Base-by-base conservation (phyloP, 2,329 filamentous ascomycete species). In the Ustulina deusta region DNA sequence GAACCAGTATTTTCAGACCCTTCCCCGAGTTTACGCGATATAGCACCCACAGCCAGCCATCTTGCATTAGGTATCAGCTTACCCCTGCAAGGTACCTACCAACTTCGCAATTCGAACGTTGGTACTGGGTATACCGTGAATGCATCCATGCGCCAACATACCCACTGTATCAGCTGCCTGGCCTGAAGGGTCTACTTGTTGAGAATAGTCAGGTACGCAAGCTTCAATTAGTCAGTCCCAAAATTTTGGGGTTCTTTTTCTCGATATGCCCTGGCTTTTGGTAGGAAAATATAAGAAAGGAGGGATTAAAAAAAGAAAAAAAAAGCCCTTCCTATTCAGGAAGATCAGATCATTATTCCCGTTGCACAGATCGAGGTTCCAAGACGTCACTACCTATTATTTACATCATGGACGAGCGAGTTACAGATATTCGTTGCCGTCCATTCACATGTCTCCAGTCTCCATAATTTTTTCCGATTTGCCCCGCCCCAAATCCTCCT, bases 341-440 rank as follows among this genome's bases (percentile, higher is more conserved):
- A 29, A 62, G 46, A 55, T 57, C 32, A 29, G 7, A 13, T 38
- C 34, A 44, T 34, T 59, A 58, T 36, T 64, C 34, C 46, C 11
- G 54, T 54, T 44, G 29, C 34, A 40, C 32, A 57, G 36, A 36
- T 34, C 40, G 38, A 66, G 11, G 40, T 27, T 63, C 25, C 20
- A 32, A 36, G 61, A 68, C 66, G 66, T 68, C 66, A 68, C 56
- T 48, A n/a, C n/a, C n/a, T n/a, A 54, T 58, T 40, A 36, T 56
- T 48, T 36, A 48, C 57, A 44, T 52, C 34, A 40, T 57, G 36
- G 34, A 32, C 42, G 17, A 49, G 29, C 59, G 29, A 15, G 20
- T 25, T n/a, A 27, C 60, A 2, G 25, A n/a, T 7, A 17, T 13
- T n/a, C 40, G 29, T 51, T 64, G 25, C 9, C 13, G 22, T 27